Base-by-base conservation (phyloP, 352 stramenopile species). In the Globisporangium perplexum region DNA sequence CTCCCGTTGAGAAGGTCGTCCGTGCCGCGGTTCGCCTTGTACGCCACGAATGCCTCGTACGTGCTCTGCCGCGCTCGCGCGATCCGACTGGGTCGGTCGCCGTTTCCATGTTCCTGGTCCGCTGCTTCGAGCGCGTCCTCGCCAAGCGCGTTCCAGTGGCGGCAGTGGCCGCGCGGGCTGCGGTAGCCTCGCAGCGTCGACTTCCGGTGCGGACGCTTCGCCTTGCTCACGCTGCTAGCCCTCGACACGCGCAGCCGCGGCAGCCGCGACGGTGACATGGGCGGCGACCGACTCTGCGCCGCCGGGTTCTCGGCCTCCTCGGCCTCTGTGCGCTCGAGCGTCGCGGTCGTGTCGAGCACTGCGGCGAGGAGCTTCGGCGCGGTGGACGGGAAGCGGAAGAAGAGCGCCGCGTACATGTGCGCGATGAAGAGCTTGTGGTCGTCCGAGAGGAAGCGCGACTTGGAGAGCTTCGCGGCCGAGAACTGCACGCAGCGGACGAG, bases 371-470 rank as follows among this genome's bases (percentile, higher is more conserved):
- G 43, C 31, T 68, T 68, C 7, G 66, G 44, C 3, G 59, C 65
- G 3, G 73, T 43, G 42, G 72, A 69, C 18, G 78, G 78, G 49
- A 90, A 93, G 30, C 83, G 80, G 45, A 90, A 87, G 57, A 74
- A 88, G 31, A 89, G 67, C 4, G 65, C 65, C 6, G 72, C 77
- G 61, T 74, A 90, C 8, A 90, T 65, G 56, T 93, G 83, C 15
- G 74, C 72, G 10, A 81, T 73, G 47, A 93, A 89, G 33, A 86
- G 72, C 12, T 77, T 72, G 44, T 90, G 71, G 48, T 93, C 83
- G 51, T 91, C 78, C 5, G 81, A 62, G 36, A 91, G 65, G 45
- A 86, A 79, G 41, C 74, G 71, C 33, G 73, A 69, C 42, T 87
- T 84, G 23, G 56, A 62, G 33, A 92, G 77, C 60, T 94, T 92